Conservation (phyloP, 805 yeast species). For the Hanseniaspora pseudoguilliermondii region DNA sequence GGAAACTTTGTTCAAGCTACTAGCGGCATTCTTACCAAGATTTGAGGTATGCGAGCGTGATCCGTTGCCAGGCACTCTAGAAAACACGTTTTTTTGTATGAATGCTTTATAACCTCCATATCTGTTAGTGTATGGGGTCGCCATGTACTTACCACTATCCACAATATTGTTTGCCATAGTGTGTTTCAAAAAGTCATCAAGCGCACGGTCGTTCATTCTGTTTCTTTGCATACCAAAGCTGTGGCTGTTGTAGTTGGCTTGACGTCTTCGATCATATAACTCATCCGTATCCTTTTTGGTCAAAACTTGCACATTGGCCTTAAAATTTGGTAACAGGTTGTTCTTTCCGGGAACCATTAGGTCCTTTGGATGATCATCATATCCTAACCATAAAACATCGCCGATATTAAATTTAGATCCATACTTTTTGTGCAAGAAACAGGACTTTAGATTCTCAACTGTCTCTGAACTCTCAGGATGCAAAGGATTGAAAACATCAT, state of each 20-base stretch:
- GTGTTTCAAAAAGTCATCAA: not conserved
- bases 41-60: not conserved
- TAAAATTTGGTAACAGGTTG: not conserved
- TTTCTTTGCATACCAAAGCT: not conserved
- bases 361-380: conserved; percentile 5
- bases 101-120: conserved; percentile 10
- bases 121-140: conserved; percentile 5
- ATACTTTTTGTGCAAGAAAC: not conserved
- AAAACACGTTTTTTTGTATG: not conserved
- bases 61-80: not conserved
- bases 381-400: conserved; percentile 8
- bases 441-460: not conserved
- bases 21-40: not conserved
- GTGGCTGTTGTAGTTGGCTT: not conserved
- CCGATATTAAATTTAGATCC: not conserved
- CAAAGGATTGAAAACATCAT: conserved; percentile 6
- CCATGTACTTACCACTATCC: not conserved
- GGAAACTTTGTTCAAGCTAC: not conserved
- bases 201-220: not conserved
- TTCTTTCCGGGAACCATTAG: not conserved
- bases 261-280: not conserved
- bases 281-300: not conserved
- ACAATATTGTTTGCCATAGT: not conserved
- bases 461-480: not conserved
- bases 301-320: not conserved